Base-by-base conservation (phyloP, 2,329 filamentous ascomycete species). In the Leptographium flavum region DNA sequence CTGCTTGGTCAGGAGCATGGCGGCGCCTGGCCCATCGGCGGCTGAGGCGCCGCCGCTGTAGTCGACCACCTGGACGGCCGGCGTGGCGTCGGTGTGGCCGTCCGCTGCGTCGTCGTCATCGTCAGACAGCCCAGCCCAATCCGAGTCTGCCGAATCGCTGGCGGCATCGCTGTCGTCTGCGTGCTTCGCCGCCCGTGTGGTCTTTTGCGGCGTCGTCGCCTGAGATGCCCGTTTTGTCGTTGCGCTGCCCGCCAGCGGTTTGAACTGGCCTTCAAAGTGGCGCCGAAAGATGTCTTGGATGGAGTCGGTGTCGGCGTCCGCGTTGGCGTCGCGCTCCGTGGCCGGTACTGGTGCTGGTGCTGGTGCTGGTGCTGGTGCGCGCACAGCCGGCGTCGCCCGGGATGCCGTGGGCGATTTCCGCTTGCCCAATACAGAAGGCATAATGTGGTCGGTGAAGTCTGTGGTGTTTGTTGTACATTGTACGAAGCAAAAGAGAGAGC, bases 261-360 rank as follows among this genome's bases (percentile, higher is more conserved):
- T 76, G 66, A 95, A 96, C 58, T 83, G 80, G 25, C 85, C 76
- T 63, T 95, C 92, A 58, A 96, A 96, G 58, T 90, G 83, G 54
- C 76, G 77, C 47, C 80, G 79, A 56, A 98, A 85, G 47, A 88
- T 73, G 46, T 81, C 85, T 54, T 85, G 78, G 13, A 83, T 71
- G 47, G 79, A 72, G 51, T 74, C 67, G 35, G 65, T 60, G 59
- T 46, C 45, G 23, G 23, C 27, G 22, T 3, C n/a, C 5, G n/a
- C n/a, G n/a, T n/a, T n/a, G n/a, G n/a, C n/a, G n/a, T n/a, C n/a
- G n/a, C n/a, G n/a, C n/a, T n/a, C n/a, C n/a, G n/a, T n/a, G n/a
- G n/a, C n/a, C 27, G 32, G 5, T 28, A 27, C n/a, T 28, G 39
- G 19, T 46, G 42, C 31, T 48, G 39, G 11, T 9, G 23, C n/a